These are phyloP conservation scores for Pythium utonaiense DNA, from an alignment of 352 stramenopile species.

Conservation along the genomic window DNA sequence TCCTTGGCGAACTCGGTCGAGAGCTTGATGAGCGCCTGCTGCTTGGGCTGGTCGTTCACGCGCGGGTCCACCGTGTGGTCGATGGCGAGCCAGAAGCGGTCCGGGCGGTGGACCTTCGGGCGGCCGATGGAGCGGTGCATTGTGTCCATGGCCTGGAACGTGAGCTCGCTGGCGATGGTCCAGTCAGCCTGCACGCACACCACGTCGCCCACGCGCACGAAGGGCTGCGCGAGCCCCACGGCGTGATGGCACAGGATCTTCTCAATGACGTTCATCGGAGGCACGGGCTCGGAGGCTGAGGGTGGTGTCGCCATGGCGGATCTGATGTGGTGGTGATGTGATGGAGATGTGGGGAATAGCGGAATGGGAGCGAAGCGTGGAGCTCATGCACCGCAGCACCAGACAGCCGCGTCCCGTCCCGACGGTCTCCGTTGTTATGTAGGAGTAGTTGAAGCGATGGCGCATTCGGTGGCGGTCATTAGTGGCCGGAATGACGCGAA, in stretches of 20 bases:
- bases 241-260: slow-evolving; percentile 82
- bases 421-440: neutral
- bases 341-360: neutral
- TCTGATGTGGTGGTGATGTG: neutral
- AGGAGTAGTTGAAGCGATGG: slow-evolving; percentile 20
- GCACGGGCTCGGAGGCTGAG: neutral
- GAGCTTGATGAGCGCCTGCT: slow-evolving; percentile 76
- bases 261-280: slow-evolving; percentile 83
- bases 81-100: slow-evolving; percentile 82
- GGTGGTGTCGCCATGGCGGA: neutral
- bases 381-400: no score
- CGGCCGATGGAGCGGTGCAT: slow-evolving; percentile 75
- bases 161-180: slow-evolving; percentile 77
- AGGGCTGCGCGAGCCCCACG: slow-evolving; percentile 43
- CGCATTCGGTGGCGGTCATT: slow-evolving; percentile 6
- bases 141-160: slow-evolving; percentile 81
- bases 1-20: slow-evolving; percentile 74
- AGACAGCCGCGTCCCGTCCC: no score
- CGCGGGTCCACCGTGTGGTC: slow-evolving; percentile 81
- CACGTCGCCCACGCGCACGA: slow-evolving; percentile 63
- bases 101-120: slow-evolving; percentile 62
- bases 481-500: neutral
- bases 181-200: slow-evolving; percentile 77
- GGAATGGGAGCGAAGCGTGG: no score
- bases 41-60: slow-evolving; percentile 74